Conservation (phyloP, 306 rosid genomes). For the Prunus kanzakura region DNA sequence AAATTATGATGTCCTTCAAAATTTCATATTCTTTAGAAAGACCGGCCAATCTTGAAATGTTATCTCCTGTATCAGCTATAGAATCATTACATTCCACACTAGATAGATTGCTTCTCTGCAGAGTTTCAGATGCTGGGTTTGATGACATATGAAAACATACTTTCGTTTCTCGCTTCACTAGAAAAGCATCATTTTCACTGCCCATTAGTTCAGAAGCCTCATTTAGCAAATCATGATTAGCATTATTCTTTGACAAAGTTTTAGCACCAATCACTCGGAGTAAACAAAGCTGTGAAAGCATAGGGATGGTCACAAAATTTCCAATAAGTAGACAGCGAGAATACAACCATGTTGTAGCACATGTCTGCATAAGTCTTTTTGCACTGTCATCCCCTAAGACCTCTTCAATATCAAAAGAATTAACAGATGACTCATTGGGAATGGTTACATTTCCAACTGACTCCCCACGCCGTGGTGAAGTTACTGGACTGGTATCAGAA, state of each 20-base stretch:
- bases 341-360: slow-evolving; percentile 50
- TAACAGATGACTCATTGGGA: slow-evolving; percentile 31
- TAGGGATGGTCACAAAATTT: slow-evolving; percentile 60
- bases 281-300: slow-evolving; percentile 53
- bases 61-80: slow-evolving; percentile 24
- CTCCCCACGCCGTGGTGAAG: slow-evolving; percentile 47
- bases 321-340: slow-evolving; percentile 64
- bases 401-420: slow-evolving; percentile 49
- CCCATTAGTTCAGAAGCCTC: slow-evolving; percentile 34
- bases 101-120: slow-evolving; percentile 34
- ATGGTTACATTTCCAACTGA: slow-evolving; percentile 28
- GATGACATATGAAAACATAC: slow-evolving; percentile 53
- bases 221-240: slow-evolving; percentile 21
- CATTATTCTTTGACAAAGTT: slow-evolving; percentile 24
- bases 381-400: slow-evolving; percentile 50
- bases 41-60: slow-evolving; percentile 61
- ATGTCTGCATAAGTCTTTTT: slow-evolving; percentile 47
- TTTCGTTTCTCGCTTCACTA: slow-evolving; percentile 49
- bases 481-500: slow-evolving; percentile 29
- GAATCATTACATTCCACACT: slow-evolving; percentile 28
- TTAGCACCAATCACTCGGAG: slow-evolving; percentile 58
- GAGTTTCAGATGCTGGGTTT: slow-evolving; percentile 33
- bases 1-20: slow-evolving; percentile 62
- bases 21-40: slow-evolving; percentile 70
- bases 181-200: slow-evolving; percentile 43